These are phyloP conservation scores for Phytopythium delawarense DNA, from an alignment of 352 stramenopile genomes.

Conservation along the genomic window DNA sequence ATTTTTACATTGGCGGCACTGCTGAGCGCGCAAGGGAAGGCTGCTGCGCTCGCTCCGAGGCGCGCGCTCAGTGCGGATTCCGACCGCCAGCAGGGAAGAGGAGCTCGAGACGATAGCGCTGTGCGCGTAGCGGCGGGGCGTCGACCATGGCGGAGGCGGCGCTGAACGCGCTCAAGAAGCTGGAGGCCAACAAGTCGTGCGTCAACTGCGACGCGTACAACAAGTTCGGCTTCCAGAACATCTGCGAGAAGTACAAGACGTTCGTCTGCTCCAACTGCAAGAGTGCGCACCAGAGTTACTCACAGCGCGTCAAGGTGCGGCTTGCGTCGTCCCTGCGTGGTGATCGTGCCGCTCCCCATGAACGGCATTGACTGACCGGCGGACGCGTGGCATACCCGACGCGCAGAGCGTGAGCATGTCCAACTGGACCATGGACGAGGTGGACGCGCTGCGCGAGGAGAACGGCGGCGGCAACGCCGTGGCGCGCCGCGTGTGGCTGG, in stretches of 20 bases:
- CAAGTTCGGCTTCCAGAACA: slow-evolving; percentile 91
- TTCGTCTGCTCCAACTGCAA: slow-evolving; percentile 97
- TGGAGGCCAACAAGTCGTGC: slow-evolving; percentile 82
- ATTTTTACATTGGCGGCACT: no score
- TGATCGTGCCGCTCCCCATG: no score
- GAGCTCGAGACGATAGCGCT: background rate
- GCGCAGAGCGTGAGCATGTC: slow-evolving; percentile 89
- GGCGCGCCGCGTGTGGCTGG: slow-evolving; percentile 84
- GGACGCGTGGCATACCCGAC: background rate
- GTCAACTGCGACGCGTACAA: slow-evolving; percentile 82
- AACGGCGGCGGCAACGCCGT: slow-evolving; percentile 89
- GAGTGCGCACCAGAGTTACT: slow-evolving; percentile 92
- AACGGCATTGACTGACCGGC: background rate
- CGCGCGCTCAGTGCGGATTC: no score
- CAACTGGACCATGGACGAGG: slow-evolving; percentile 91
- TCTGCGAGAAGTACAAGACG: slow-evolving; percentile 90
- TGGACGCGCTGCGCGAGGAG: slow-evolving; percentile 81
- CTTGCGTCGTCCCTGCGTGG: no score
- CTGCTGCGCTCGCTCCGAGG: no score
- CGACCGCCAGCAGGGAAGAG: no score
- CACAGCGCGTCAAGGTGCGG: slow-evolving; percentile 90
- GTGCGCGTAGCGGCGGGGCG: background rate
- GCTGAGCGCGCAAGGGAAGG: no score
- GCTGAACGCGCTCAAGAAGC: slow-evolving; percentile 82
- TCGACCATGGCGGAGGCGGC: slow-evolving; percentile 43